phyloP scores from a whole-genome alignment of 2,329 filamentous ascomycete genomes.

The Sphaerulina musiva region DNA sequence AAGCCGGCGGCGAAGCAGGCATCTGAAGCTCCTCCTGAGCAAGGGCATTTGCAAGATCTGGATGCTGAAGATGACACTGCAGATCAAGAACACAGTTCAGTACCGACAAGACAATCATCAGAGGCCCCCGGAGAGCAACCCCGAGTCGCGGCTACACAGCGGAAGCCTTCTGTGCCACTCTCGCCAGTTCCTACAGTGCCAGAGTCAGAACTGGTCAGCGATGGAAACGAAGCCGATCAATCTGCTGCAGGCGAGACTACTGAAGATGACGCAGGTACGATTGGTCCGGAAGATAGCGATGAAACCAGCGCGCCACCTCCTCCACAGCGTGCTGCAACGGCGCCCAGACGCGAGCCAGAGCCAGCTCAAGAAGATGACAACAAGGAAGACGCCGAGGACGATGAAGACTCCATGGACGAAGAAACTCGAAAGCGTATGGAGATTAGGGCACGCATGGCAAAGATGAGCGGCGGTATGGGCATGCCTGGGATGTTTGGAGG shows the following conservation, averaged over 20 bases:
- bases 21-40: conserved; percentile 42
- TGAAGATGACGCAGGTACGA: conserved; percentile 55
- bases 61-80: conserved; percentile 33
- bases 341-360: conserved; percentile 38
- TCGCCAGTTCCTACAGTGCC: conserved; percentile 33
- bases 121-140: conserved; percentile 34
- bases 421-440: conserved; percentile 81
- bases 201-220: conserved; percentile 51
- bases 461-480: conserved; percentile 96
- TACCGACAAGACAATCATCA: conserved; percentile 35
- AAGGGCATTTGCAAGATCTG: conserved; percentile 30
- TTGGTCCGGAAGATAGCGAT: conserved; percentile 69
- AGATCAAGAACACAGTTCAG: conserved; percentile 25
- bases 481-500: conserved; percentile 82
- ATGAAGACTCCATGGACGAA: conserved; percentile 80
- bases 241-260: conserved; percentile 56
- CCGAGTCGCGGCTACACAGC: conserved; percentile 33
- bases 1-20: conserved; percentile 58
- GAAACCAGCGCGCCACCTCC: conserved; percentile 46
- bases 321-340: conserved; percentile 36
- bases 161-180: conserved; percentile 35
- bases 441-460: conserved; percentile 89
- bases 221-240: conserved; percentile 60
- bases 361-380: conserved; percentile 46
- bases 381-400: conserved; percentile 59